phyloP scores from a whole-genome alignment of 768 basidiomycete genomes.

The Russula ochroleuca region DNA sequence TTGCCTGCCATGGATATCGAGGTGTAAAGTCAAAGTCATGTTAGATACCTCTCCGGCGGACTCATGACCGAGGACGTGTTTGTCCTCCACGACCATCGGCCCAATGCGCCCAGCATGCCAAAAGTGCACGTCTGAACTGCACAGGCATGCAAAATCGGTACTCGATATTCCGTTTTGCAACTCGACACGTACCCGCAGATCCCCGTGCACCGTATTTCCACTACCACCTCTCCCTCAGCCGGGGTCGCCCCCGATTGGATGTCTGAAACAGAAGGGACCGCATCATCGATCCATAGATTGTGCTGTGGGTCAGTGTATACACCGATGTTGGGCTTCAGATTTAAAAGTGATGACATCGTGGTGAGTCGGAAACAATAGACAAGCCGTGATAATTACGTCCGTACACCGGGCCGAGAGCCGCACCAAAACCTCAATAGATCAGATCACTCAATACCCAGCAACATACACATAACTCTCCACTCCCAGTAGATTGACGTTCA shows the following conservation, averaged over 20 bases:
- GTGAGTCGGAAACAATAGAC: neutral
- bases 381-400: neutral
- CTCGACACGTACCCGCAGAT: constrained; percentile 54
- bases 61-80: constrained; percentile 51
- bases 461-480: constrained; percentile 25
- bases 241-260: constrained; percentile 15
- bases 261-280: constrained; percentile 26
- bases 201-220: constrained; percentile 64
- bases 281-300: constrained; percentile 33
- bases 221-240: constrained; percentile 51
- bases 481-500: constrained; percentile 32
- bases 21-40: neutral
- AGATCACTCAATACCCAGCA: neutral
- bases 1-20: neutral
- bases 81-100: constrained; percentile 65
- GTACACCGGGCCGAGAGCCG: neutral
- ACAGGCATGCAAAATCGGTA: neutral
- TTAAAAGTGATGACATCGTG: constrained; percentile 1
- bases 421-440: neutral
- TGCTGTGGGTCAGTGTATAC: constrained; percentile 27
- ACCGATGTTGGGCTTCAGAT: constrained; percentile 27
- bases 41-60: constrained; percentile 56
- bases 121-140: constrained; percentile 68
- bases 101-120: constrained; percentile 69
- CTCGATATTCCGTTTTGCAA: neutral